These are phyloP conservation scores for Penicillium fuscoglaucum DNA, from an alignment of 2,329 filamentous ascomycete species.

Conservation along the genomic window DNA sequence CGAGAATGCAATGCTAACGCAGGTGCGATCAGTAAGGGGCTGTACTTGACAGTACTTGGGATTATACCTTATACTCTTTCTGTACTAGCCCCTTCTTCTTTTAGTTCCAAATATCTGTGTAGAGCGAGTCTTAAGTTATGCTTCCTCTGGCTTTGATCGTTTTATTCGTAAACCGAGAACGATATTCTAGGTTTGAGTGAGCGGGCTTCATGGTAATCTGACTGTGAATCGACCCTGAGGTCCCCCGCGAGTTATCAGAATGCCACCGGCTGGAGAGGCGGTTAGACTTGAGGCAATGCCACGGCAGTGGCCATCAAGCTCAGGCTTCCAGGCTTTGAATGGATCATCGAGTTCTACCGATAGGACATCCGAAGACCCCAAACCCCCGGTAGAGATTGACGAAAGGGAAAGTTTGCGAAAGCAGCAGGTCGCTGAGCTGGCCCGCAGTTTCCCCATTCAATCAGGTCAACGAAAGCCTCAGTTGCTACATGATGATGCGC, in stretches of 20 bases:
- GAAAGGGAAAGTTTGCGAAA: background rate
- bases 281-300: background rate
- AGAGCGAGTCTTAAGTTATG: too few relatives aligned
- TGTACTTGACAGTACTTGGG: too few relatives aligned
- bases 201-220: too few relatives aligned
- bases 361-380: background rate
- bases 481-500: background rate
- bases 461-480: background rate
- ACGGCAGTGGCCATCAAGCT: background rate
- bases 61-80: too few relatives aligned
- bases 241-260: background rate
- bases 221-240: too few relatives aligned
- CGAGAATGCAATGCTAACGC: too few relatives aligned
- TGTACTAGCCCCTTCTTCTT: too few relatives aligned
- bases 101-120: too few relatives aligned
- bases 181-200: background rate
- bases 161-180: background rate
- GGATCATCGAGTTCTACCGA: background rate
- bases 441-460: background rate
- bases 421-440: background rate
- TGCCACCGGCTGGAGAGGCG: background rate
- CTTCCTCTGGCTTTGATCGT: too few relatives aligned
- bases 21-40: too few relatives aligned
- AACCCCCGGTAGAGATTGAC: background rate
- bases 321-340: background rate